Base-by-base conservation (phyloP, 2,329 filamentous ascomycete genomes). In the Emericellopsis atlantica region DNA sequence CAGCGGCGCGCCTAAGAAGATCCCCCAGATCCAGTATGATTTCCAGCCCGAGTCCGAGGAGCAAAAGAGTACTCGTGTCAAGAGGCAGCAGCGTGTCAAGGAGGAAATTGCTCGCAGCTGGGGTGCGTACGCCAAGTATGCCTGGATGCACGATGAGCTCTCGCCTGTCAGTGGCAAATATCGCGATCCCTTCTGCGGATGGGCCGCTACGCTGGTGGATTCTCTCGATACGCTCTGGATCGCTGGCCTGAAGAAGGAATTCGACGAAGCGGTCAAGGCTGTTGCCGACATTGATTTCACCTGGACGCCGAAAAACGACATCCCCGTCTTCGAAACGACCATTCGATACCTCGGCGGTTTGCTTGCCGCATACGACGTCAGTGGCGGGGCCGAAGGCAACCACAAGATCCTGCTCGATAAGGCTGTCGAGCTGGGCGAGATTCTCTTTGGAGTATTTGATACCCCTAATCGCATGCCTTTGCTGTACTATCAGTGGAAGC, bases 391-490 rank as follows among this genome's bases (percentile, higher is more conserved):
- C 32, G 51, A 60, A 7, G 67, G 70, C 32, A 52, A 63, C 12
- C 82, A 94, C 51, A 62, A 70, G 16, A 67, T 82, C 21, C 67
- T 94, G 10, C 68, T 93, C 26, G 74, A 80, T 41, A 92, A 93
- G 61, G 84, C 87, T 2, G 69, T 81, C 31, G 81, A 90, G 59
- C 72, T 92, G 22, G 87, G 78, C 32, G 83, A 90, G 51, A 72
- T 94, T 45, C 65, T 94, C 26, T 87, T 89, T 65, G 79, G 81
- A 40, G 74, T 83, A 4, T 94, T 94, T 52, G 87, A 94, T 59
- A 95, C 90, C 1, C 89, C 89, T 1, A 95, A 96, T 58, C 79
- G 87, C 50, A 93, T 96, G 85, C 89, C 90, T 3, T 63, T 86
- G 6, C 72, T 87, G 5, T 88, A 81, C 59, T 93, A 90, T 61